These are phyloP conservation scores for Podaxis sp. DNA, from an alignment of 768 basidiomycete genomes.

Conservation along the genomic window DNA sequence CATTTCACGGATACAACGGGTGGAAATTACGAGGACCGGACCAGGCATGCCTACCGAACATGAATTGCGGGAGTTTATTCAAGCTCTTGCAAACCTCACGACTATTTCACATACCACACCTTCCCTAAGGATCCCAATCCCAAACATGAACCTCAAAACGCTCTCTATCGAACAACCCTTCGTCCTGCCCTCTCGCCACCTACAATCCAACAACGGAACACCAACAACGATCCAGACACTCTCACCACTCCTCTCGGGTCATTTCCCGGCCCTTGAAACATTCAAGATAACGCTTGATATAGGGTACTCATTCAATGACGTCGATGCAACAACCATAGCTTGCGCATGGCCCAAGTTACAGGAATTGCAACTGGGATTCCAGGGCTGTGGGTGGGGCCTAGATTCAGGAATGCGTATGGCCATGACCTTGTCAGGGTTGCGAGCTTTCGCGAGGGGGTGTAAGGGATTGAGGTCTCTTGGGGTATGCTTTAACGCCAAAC, in stretches of 20 bases:
- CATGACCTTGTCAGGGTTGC: slow-evolving; percentile 4
- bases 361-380: slow-evolving; percentile 2
- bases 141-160: not conserved
- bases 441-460: slow-evolving; percentile 1
- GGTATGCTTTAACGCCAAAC: not conserved
- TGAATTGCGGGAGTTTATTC: not conserved
- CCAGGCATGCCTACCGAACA: not conserved
- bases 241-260: not conserved
- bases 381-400: not conserved
- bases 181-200: not conserved
- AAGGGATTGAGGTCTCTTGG: not conserved
- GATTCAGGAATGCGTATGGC: not conserved
- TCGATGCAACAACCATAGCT: slow-evolving; percentile 6
- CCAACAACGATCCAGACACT: not conserved
- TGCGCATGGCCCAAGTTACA: slow-evolving; percentile 1
- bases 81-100: not conserved
- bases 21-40: not conserved
- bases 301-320: not conserved
- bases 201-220: not conserved
- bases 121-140: not conserved
- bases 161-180: not conserved
- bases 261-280: not conserved
- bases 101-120: not conserved
- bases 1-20: not conserved
- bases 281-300: not conserved